Evolutionary conservation across 2,329 filamentous ascomycete genomes (phyloP).

Genomic region (Cercospora berteroae): DNA sequence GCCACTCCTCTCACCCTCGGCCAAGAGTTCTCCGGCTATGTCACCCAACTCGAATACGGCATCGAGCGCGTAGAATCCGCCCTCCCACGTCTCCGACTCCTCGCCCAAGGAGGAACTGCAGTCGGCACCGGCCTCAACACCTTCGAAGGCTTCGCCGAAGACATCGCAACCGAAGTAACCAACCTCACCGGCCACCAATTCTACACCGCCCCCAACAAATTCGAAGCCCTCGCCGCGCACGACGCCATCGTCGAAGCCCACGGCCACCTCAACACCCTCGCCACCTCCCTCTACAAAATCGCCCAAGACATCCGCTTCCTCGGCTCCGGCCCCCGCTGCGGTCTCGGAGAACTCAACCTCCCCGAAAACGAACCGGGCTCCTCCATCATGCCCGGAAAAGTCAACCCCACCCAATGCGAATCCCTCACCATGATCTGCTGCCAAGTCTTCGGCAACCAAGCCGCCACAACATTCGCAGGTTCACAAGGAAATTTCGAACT

Average conservation of each 20-base stretch:
- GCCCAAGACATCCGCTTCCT: constrained; percentile 97
- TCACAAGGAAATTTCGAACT: constrained; percentile 98
- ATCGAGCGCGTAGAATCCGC: constrained; percentile 81
- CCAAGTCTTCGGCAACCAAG: constrained; percentile 97
- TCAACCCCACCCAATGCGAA: constrained; percentile 98
- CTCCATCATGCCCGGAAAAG: constrained; percentile 99
- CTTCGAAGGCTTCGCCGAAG: constrained; percentile 92
- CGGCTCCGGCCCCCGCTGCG: constrained; percentile 91
- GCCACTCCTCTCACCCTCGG: constrained; percentile 92
- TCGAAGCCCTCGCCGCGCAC: constrained; percentile 92
- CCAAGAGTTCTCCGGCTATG: constrained; percentile 97
- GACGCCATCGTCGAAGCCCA: constrained; percentile 94
- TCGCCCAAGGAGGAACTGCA: constrained; percentile 94
- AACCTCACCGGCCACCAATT: constrained; percentile 93
- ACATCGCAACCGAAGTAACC: constrained; percentile 83
- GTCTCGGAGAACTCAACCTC: constrained; percentile 86
- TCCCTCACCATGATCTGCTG: constrained; percentile 96
- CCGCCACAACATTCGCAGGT: constrained; percentile 86
- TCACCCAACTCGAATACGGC: constrained; percentile 87
- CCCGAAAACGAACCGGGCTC: constrained; percentile 98
- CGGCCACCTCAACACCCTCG: constrained; percentile 89
- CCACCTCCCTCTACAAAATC: constrained; percentile 91
- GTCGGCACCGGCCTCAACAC: constrained; percentile 98
- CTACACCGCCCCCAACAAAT: constrained; percentile 97
- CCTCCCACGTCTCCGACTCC: constrained; percentile 77